Base-by-base conservation (phyloP, 2,329 filamentous ascomycete genomes). In the Colletotrichum graminicola region DNA sequence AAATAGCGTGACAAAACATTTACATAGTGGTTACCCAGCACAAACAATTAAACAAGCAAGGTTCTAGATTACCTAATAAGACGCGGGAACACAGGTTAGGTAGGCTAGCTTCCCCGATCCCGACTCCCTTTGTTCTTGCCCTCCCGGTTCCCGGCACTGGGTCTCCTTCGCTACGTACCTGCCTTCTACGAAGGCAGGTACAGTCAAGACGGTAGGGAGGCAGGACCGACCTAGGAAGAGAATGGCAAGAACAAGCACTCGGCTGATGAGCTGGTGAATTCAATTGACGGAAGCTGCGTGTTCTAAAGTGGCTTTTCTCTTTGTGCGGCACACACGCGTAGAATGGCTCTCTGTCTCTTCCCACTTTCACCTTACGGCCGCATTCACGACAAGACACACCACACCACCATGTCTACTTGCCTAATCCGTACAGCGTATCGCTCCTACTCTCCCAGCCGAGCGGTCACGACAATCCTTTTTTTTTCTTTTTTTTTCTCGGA, bases 401-500 rank as follows among this genome's bases (percentile, higher is more conserved):
- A 16, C 21, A 36, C 21, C 3, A 12, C 5, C 29, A 45, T n/a
- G 26, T 2, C 21, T 47, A n/a, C 26, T 14, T 45, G 6, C 18
- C 43, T 21, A 10, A 18, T n/a, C n/a, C 16, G 16, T 12, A 60
- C 29, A 21, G 41, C 57, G 32, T 34, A 49, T 34, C 23, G 23
- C 23, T 34, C 29, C 18, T 49, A 5, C 36, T 57, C 59, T 62
- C 52, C 68, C 65, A 59, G 43, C 64, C 36, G 26, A 63, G 16
- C 45, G 52, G 45, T 55, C 57, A 61, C 32, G 23, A 63, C 57
- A 41, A 68, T 68, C 36, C 64, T 71, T 71, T 63, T 63, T 68
- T 67, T 54, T 29, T 71, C 68, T 71, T 63, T 63, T 68, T 67
- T 54, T 29, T 71, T 71, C 64, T 62, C 65, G 52, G 63, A 71